A percentile compares a stretch with the other conserved stretches of the same genome.
These are phyloP conservation scores for Venturia aucupariae DNA, from an alignment of 2,329 filamentous ascomycete species.

Conservation along the genomic window DNA sequence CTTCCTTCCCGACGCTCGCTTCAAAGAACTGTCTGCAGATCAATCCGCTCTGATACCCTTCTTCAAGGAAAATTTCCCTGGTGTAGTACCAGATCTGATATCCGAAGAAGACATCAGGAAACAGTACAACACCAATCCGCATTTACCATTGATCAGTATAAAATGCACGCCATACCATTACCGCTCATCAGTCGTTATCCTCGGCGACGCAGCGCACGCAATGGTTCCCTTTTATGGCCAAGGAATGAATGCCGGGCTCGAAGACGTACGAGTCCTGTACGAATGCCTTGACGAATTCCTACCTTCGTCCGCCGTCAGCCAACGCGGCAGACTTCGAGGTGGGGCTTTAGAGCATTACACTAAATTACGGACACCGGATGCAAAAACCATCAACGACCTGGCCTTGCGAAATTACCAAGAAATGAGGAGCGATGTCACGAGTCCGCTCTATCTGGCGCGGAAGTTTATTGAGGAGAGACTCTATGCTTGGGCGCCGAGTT, in stretches of 20 bases:
- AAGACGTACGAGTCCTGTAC: slow-evolving; percentile 87
- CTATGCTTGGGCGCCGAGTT: slow-evolving; percentile 61
- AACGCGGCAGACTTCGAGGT: slow-evolving; percentile 13
- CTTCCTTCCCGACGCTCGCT: slow-evolving; percentile 69
- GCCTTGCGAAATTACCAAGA: slow-evolving; percentile 87
- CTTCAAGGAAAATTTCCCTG: slow-evolving; percentile 79
- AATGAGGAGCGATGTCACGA: slow-evolving; percentile 81
- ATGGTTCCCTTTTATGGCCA: slow-evolving; percentile 99
- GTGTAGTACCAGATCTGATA: slow-evolving; percentile 63
- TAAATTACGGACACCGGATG: slow-evolving; percentile 61
- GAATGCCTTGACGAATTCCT: slow-evolving; percentile 59
- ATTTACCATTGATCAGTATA: slow-evolving; percentile 85
- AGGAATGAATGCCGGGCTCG: slow-evolving; percentile 92
- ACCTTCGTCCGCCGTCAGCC: slow-evolving; percentile 15
- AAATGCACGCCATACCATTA: slow-evolving; percentile 88
- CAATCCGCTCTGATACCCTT: slow-evolving; percentile 55
- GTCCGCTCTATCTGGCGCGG: slow-evolving; percentile 64
- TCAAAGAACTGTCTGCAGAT: slow-evolving; percentile 55
- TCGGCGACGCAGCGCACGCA: slow-evolving; percentile 92
- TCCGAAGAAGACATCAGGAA: slow-evolving; percentile 55
- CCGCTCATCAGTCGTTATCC: slow-evolving; percentile 64
- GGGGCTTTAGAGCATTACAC: slow-evolving; percentile 66
- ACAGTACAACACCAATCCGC: slow-evolving; percentile 75
- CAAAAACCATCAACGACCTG: slow-evolving; percentile 84
- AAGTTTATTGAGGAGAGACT: slow-evolving; percentile 83